Base-by-base conservation (phyloP, 2,329 filamentous ascomycete species). In the Fusarium chaquense region DNA sequence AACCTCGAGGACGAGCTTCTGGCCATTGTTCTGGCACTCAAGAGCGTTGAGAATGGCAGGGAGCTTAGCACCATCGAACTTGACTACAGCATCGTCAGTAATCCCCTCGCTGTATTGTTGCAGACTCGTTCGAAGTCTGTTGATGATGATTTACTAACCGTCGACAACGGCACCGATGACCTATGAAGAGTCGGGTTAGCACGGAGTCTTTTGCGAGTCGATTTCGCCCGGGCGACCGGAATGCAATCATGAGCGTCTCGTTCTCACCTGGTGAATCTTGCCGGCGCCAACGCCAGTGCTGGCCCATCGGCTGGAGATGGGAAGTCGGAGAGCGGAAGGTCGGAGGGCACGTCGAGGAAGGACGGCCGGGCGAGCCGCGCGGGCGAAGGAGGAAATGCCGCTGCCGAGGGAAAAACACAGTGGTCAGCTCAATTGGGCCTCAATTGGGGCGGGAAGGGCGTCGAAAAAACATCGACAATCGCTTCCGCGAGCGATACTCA, bases 81-180 rank as follows among this genome's bases (percentile, higher is more conserved):
- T 98, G 84, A 98, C 95, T 97, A 82, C 77, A 78, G 73, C 65
- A 60, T 62, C 58, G 65, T 79, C 69, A 80, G 78, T 47, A 63
- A 57, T 16, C n/a, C 5, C 20, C 50, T 43, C 28, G 43, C 38
- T 38, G 4, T 46, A 12, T 58, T 16, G 47, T 46, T 24, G 26
- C 28, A 65, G 65, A 46, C 67, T 65, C 58, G 20, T 26, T 47
- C 20, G 16, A 51, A 63, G 64, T 38, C 65, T 65, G 55, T 65
- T 58, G 26, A 35, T 40, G 52, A 68, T 71, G 66, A 67, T 77
- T 72, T 53, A 88, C 92, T 86, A 87, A 97, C 93, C 94, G 86
- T 98, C 96, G 79, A 98, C 96, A 82, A 98, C 94, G 87, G 96
- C 95, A 92, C 96, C 94, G 86, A 98, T 98, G 84, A 98, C 94